Percentiles rank a stretch among this genome's conserved stretches.
Evolutionary conservation across 805 yeast genomes (phyloP).

Genomic region (Metschnikowia shivogae): DNA sequence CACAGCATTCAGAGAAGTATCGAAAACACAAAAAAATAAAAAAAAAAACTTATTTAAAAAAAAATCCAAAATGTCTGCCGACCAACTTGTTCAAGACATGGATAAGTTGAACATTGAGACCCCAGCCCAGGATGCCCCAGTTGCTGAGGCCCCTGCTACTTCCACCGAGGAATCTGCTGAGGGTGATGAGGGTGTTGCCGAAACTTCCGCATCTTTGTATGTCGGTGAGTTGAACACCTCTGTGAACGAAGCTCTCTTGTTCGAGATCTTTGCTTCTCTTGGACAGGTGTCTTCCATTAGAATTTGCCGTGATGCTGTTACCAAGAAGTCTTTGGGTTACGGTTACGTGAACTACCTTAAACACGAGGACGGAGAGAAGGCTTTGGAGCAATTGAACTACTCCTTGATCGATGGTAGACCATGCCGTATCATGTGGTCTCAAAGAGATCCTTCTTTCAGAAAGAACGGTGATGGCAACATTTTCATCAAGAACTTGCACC

Average conservation of each 20-base stretch:
- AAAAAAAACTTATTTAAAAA: constrained; percentile 12
- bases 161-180: constrained; percentile 28
- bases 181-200: constrained; percentile 40
- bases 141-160: constrained; percentile 27
- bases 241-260: constrained; percentile 90
- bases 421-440: constrained; percentile 99
- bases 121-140: constrained; percentile 25
- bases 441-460: constrained; percentile 95
- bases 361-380: constrained; percentile 85
- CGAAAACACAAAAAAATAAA: constrained; percentile 10
- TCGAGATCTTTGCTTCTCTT: constrained; percentile 89
- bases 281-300: constrained; percentile 96
- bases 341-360: constrained; percentile 96
- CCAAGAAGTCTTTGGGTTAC: constrained; percentile 95
- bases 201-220: constrained; percentile 79
- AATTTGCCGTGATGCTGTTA: constrained; percentile 97
- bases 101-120: constrained; percentile 45
- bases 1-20: constrained; percentile 6
- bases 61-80: constrained; percentile 27
- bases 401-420: constrained; percentile 89
- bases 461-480: constrained; percentile 95
- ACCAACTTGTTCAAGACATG: constrained; percentile 44
- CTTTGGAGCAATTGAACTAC: constrained; percentile 94
- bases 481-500: constrained; percentile 97
- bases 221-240: constrained; percentile 95